phyloP scores from a whole-genome alignment of 140 eudicot genomes.

The Erigeron philadelphicus region DNA sequence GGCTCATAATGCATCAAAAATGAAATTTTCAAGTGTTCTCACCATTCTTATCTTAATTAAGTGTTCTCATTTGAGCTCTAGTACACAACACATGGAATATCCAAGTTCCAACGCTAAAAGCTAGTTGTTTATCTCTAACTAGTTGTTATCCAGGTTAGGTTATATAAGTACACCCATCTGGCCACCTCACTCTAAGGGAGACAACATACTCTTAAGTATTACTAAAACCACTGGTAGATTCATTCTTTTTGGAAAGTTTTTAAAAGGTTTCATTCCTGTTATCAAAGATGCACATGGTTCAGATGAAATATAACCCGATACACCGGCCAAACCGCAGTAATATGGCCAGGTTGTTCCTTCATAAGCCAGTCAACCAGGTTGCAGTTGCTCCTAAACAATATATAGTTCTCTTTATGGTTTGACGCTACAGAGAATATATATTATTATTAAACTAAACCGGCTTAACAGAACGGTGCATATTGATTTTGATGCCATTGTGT shows the following conservation, averaged over 20 bases:
- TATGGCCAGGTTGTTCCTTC: not conserved
- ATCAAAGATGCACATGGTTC: not conserved
- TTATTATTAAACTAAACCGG: not conserved
- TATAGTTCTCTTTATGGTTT: not conserved
- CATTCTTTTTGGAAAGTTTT: not conserved
- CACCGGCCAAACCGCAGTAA: not conserved
- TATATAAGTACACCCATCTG: not conserved
- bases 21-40: no score
- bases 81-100: not conserved
- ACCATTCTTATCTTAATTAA: no score
- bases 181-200: not conserved
- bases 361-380: not conserved
- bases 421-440: not conserved
- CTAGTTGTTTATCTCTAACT: not conserved
- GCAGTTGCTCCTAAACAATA: not conserved
- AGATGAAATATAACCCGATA: not conserved
- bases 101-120: not conserved
- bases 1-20: no score
- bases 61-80: no score
- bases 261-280: not conserved
- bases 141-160: not conserved
- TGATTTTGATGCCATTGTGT: not conserved
- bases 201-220: not conserved
- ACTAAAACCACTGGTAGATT: not conserved
- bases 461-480: no score